Percentiles rank a stretch among this genome's conserved stretches.
phyloP scores from a whole-genome alignment of 306 rosid species.

The Aeschynomene evenia region DNA sequence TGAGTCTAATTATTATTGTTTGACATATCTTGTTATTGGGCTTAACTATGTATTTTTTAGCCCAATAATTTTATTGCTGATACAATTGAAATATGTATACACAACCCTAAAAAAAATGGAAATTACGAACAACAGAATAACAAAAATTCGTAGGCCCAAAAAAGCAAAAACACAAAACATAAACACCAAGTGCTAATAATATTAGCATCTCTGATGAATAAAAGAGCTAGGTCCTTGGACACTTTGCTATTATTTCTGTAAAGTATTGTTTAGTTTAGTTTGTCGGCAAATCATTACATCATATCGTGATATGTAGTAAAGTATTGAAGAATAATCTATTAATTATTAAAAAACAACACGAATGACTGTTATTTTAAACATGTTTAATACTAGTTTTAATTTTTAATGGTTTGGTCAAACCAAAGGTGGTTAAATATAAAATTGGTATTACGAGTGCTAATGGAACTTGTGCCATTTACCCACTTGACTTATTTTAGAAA shows the following conservation, averaged over 20 bases:
- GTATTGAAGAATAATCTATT: neutral
- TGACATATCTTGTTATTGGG: neutral
- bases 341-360: neutral
- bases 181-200: too few species aligned
- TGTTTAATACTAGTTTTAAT: neutral
- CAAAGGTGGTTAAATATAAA: slow-evolving; percentile 12
- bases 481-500: slow-evolving; percentile 26
- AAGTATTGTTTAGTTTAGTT: neutral
- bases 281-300: neutral
- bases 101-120: neutral
- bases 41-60: neutral
- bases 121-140: too few species aligned
- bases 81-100: neutral
- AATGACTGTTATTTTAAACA: neutral
- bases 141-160: too few species aligned
- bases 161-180: too few species aligned
- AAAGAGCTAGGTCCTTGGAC: neutral
- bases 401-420: neutral
- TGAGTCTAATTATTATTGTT: neutral
- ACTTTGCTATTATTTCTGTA: neutral
- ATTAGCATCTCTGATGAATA: neutral
- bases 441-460: neutral
- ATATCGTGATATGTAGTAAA: too few species aligned
- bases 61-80: neutral
- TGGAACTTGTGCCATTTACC: slow-evolving; percentile 39